phyloP scores from a whole-genome alignment of 257 asterid species.

The Solanum chiquidenum region DNA sequence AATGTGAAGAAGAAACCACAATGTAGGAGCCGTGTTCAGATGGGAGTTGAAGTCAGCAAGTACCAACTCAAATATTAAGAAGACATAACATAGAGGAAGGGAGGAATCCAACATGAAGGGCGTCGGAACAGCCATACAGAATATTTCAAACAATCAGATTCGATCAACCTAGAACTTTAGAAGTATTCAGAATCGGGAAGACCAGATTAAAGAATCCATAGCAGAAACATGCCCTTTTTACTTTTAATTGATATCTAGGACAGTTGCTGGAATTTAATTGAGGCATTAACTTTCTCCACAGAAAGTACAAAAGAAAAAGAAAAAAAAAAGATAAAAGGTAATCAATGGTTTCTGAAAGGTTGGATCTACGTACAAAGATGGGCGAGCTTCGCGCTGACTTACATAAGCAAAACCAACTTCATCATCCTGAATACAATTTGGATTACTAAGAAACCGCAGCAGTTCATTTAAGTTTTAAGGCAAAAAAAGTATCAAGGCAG shows the following conservation, averaged over 20 bases:
- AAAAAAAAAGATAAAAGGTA: background rate
- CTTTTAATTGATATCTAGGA: background rate
- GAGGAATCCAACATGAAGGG: background rate
- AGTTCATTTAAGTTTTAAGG: background rate
- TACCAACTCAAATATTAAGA: background rate
- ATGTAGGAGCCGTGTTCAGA: background rate
- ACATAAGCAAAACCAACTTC: conserved; percentile 84
- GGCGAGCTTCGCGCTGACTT: conserved; percentile 91
- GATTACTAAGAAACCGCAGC: background rate
- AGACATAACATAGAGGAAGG: background rate
- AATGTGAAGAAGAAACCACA: background rate
- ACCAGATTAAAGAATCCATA: background rate
- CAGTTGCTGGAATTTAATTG: background rate
- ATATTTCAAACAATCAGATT: background rate
- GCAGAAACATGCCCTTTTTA: background rate
- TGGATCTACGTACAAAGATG: conserved; percentile 67
- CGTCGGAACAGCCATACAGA: background rate
- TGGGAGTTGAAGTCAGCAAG: background rate
- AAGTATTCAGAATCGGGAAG: background rate
- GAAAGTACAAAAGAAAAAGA: background rate
- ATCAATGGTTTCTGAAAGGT: background rate
- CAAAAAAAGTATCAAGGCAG: background rate
- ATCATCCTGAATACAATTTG: conserved; percentile 56
- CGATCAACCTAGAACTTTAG: background rate
- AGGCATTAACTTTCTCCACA: background rate